A percentile compares a stretch with the other conserved stretches of the same genome.
Conservation (phyloP, 2,329 filamentous ascomycete genomes). For the Eutypella sp. region DNA sequence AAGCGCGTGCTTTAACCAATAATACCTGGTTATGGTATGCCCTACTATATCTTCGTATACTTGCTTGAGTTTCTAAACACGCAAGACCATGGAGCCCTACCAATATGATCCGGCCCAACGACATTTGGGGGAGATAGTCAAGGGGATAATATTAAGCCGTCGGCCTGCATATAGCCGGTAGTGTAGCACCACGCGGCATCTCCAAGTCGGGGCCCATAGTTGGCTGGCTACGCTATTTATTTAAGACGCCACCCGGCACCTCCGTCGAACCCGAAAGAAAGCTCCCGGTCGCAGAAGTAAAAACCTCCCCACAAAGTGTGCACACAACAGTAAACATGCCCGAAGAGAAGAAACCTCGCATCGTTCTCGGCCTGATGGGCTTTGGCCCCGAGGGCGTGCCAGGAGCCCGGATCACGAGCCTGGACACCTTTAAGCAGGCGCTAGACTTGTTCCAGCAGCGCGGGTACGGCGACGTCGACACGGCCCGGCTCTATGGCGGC, state of each 20-base stretch:
- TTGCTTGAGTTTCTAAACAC: too few species aligned
- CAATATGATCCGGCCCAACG: not conserved
- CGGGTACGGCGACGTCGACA: constrained; percentile 80
- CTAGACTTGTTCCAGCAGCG: constrained; percentile 70
- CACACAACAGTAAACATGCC: constrained; percentile 5
- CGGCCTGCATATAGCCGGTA: not conserved
- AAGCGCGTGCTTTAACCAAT: too few species aligned
- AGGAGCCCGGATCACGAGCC: constrained; percentile 66
- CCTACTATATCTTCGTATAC: too few species aligned
- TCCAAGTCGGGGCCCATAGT: not conserved
- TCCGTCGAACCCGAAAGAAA: not conserved
- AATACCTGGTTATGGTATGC: too few species aligned
- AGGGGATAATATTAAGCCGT: not conserved
- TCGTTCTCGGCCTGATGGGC: constrained; percentile 81
- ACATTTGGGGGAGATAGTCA: not conserved
- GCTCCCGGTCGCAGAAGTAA: not conserved
- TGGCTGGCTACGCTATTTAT: not conserved
- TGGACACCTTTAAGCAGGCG: constrained; percentile 61
- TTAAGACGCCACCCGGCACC: not conserved
- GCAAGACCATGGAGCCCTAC: too few species aligned
- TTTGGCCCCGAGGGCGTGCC: constrained; percentile 58
- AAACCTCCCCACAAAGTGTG: not conserved
- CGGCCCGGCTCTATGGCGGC: constrained; percentile 69
- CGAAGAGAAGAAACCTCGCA: constrained; percentile 54
- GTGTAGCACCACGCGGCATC: not conserved